These are phyloP conservation scores for Tuber magnatum DNA, from an alignment of 495 filamentous ascomycete genomes.

Conservation along the genomic window DNA sequence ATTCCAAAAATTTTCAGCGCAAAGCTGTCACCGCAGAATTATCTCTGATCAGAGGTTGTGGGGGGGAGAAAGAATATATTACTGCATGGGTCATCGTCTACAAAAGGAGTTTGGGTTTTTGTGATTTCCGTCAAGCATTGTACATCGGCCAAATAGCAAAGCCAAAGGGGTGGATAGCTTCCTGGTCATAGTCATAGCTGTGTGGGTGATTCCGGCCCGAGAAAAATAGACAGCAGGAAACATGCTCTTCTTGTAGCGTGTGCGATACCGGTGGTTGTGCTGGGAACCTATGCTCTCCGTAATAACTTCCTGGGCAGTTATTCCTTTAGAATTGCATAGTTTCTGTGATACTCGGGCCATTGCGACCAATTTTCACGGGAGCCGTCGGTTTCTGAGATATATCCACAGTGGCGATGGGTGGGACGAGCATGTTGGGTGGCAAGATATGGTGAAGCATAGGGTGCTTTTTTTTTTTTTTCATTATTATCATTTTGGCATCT, in stretches of 20 bases:
- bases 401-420: neutral
- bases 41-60: too few species aligned
- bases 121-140: neutral
- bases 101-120: neutral
- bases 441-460: neutral
- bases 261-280: neutral
- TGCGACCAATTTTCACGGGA: neutral
- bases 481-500: too few species aligned
- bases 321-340: neutral
- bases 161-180: neutral
- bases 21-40: too few species aligned
- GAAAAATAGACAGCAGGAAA: neutral
- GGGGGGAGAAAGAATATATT: too few species aligned
- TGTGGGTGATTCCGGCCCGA: neutral
- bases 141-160: too few species aligned
- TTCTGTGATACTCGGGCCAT: neutral
- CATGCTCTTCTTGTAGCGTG: neutral
- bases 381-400: neutral
- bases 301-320: neutral
- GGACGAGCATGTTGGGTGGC: neutral
- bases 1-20: too few species aligned
- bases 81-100: neutral
- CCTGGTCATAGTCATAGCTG: too few species aligned
- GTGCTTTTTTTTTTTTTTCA: neutral
- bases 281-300: neutral